These are phyloP conservation scores for Thermochaetoides thermophila DNA, from an alignment of 495 filamentous ascomycete genomes.

Conservation along the genomic window DNA sequence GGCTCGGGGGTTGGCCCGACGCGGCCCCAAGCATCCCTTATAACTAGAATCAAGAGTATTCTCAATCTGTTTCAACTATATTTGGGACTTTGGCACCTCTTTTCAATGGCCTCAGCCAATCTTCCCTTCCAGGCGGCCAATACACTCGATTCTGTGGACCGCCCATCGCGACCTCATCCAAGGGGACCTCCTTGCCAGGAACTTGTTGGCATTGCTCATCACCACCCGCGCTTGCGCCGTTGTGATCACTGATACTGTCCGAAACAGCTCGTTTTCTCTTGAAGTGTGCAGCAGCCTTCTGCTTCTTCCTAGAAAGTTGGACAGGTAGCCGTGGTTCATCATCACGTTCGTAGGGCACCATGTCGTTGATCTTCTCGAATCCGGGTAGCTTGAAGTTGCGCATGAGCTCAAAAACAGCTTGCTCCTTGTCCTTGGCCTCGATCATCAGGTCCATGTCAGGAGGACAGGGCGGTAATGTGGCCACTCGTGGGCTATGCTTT, in stretches of 20 bases:
- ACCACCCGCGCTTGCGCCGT: conserved; percentile 30
- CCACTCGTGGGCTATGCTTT: conserved; percentile 70
- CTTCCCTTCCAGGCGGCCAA: conserved; percentile 80
- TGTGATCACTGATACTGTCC: conserved; percentile 20
- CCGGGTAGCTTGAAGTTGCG: conserved; percentile 69
- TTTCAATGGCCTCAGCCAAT: conserved; percentile 75
- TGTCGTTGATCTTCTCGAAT: conserved; percentile 57
- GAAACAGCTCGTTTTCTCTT: conserved; percentile 15
- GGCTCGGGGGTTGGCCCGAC: no score
- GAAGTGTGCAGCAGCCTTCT: conserved; percentile 11
- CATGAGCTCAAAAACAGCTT: conserved; percentile 92
- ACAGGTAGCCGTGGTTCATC: conserved; percentile 61
- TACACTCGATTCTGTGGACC: conserved; percentile 77
- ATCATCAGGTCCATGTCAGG: conserved; percentile 91
- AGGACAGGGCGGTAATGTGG: conserved; percentile 65
- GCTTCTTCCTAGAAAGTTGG: conserved; percentile 37
- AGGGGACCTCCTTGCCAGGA: conserved; percentile 33
- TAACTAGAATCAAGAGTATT: no score
- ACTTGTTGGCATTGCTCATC: conserved; percentile 26
- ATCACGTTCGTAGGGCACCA: conserved; percentile 58
- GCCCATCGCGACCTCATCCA: conserved; percentile 75
- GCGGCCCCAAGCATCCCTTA: no score
- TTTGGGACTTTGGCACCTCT: conserved; percentile 36
- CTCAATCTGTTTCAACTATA: no score
- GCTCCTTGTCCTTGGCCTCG: conserved; percentile 96